A percentile compares a stretch with the other conserved stretches of the same genome.
phyloP scores from a whole-genome alignment of 306 rosid species.

The Cucumis cinereus region DNA sequence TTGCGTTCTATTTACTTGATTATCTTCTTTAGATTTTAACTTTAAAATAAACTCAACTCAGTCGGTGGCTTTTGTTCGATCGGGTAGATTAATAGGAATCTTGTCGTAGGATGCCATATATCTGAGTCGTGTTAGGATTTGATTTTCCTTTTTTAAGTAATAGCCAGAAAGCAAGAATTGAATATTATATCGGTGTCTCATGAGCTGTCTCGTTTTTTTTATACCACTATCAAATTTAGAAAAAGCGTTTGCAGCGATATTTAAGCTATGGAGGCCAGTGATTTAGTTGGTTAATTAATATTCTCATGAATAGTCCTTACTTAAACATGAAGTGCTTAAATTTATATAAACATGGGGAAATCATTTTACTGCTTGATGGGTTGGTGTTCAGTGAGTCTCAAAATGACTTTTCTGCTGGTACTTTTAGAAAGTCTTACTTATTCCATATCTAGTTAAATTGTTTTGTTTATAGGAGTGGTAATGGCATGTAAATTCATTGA shows the following conservation, averaged over 20 bases:
- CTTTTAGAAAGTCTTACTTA: background rate
- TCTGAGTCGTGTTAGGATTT: background rate
- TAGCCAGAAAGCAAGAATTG: background rate
- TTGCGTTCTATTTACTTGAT: background rate
- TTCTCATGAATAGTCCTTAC: background rate
- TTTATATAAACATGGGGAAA: background rate
- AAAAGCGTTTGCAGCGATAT: background rate
- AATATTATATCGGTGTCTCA: background rate
- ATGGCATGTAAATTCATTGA: constrained; percentile 24
- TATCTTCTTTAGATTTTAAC: background rate
- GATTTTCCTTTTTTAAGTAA: background rate
- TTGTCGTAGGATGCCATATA: background rate
- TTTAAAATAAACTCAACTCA: background rate
- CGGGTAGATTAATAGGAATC: background rate
- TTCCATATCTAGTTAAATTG: background rate
- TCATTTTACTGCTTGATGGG: background rate
- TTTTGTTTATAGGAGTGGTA: background rate
- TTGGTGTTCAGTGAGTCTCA: background rate
- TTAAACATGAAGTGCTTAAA: background rate
- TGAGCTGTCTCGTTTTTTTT: background rate
- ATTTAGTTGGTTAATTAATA: background rate
- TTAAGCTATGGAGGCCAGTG: background rate
- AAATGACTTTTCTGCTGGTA: background rate
- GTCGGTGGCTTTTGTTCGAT: background rate
- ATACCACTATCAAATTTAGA: background rate